These are phyloP conservation scores for Dactylonectria estremocensis DNA, from an alignment of 2,329 filamentous ascomycete genomes.

Conservation along the genomic window DNA sequence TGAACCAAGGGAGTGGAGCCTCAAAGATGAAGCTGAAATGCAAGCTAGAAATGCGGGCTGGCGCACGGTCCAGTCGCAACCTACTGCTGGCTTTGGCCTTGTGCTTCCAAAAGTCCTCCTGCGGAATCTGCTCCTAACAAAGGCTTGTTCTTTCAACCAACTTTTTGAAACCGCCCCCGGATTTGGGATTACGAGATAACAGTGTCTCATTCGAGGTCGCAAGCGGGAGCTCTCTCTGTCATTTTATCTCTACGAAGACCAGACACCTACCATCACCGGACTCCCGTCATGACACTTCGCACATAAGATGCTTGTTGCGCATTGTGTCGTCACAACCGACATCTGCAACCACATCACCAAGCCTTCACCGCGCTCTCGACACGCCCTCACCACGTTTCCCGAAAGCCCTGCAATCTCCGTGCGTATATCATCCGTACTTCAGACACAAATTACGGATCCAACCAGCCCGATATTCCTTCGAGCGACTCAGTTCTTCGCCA, in stretches of 20 bases:
- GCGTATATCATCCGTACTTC: slow-evolving; percentile 1
- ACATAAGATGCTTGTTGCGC: slow-evolving; percentile 37
- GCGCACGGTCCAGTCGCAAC: slow-evolving; percentile 12
- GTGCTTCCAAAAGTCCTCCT: slow-evolving; percentile 9
- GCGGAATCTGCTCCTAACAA: background rate
- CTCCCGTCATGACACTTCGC: slow-evolving; percentile 34
- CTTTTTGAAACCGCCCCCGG: background rate
- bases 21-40: slow-evolving; percentile 8
- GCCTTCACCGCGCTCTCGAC: slow-evolving; percentile 11
- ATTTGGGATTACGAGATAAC: slow-evolving; percentile 5
- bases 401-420: background rate
- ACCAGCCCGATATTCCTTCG: background rate
- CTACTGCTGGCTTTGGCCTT: background rate
- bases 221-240: slow-evolving; percentile 2
- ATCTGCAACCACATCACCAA: slow-evolving; percentile 27
- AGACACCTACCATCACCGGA: background rate
- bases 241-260: background rate
- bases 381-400: slow-evolving; percentile 14
- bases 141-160: slow-evolving; percentile 11
- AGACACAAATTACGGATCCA: background rate
- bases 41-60: slow-evolving; percentile 17
- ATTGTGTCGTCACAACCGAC: slow-evolving; percentile 33
- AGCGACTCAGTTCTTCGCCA: slow-evolving; percentile 4
- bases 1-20: background rate
- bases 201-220: slow-evolving; percentile 5